phyloP scores from a whole-genome alignment of 225 moss, liverwort and hornwort genomes.

The Neckera pumila region DNA sequence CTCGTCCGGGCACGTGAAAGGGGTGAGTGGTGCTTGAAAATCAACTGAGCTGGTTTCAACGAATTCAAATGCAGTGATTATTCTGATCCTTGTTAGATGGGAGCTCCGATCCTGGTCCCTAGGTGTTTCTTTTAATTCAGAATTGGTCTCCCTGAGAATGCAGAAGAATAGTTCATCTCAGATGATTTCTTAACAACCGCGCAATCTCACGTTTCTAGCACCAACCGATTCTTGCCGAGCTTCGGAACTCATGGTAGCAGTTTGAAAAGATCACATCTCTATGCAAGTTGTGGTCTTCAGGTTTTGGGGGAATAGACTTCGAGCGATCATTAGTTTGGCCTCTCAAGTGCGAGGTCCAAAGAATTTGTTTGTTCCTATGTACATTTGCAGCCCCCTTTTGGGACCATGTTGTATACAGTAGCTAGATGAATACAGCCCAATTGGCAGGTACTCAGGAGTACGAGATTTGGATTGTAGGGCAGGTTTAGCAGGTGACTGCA shows the following conservation, averaged over 20 bases:
- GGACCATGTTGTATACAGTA: slow-evolving; percentile 44
- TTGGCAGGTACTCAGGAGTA: slow-evolving; percentile 8
- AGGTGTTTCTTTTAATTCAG: neutral
- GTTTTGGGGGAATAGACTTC: neutral
- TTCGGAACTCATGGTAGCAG: neutral
- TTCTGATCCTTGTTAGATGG: neutral
- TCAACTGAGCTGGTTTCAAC: neutral
- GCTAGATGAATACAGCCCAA: slow-evolving; percentile 29
- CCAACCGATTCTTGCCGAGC: neutral
- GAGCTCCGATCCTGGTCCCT: neutral
- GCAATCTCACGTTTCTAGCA: neutral
- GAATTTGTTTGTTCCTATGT: slow-evolving; percentile 24
- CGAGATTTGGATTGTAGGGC: slow-evolving; percentile 5
- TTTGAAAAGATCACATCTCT: neutral
- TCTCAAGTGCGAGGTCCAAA: neutral
- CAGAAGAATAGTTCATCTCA: neutral
- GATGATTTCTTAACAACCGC: neutral
- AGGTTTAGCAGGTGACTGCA: slow-evolving; percentile 13
- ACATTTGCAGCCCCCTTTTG: slow-evolving; percentile 31
- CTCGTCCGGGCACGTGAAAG: neutral
- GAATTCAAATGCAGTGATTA: neutral
- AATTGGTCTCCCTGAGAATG: neutral
- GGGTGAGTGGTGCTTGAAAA: neutral
- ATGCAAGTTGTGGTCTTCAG: slow-evolving; percentile 2
- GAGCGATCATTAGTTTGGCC: neutral